These are phyloP conservation scores for Grosmannia clavigera DNA, from an alignment of 2,329 filamentous ascomycete species.

Conservation along the genomic window DNA sequence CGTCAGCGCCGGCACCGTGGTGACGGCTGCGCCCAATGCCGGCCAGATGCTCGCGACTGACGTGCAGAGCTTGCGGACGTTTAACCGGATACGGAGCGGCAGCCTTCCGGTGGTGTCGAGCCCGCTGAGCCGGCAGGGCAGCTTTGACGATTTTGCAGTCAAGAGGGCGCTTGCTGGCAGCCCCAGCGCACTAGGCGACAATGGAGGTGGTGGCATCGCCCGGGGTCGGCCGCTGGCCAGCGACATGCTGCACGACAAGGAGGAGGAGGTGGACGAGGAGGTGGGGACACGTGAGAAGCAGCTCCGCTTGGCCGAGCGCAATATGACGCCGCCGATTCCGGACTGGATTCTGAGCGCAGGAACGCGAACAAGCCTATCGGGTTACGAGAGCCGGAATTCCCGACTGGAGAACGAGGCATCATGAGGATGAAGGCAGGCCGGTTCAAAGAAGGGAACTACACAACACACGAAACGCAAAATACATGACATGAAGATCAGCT, in stretches of 20 bases:
- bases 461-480: neutral
- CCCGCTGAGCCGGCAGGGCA: conserved; percentile 37
- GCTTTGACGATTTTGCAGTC: conserved; percentile 32
- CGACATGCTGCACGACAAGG: conserved; percentile 7
- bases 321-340: conserved; percentile 48
- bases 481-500: neutral
- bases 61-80: conserved; percentile 34
- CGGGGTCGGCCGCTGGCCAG: neutral
- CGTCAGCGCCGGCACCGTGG: conserved; percentile 51
- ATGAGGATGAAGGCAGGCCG: neutral
- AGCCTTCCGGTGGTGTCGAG: conserved; percentile 36
- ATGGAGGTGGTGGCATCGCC: neutral
- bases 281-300: conserved; percentile 2
- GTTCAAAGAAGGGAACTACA: neutral
- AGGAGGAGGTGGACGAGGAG: conserved; percentile 14
- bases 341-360: conserved; percentile 47
- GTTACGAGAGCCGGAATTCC: conserved; percentile 28
- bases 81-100: conserved; percentile 42
- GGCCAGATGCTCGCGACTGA: conserved; percentile 47
- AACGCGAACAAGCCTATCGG: conserved; percentile 34
- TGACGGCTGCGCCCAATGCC: conserved; percentile 57
- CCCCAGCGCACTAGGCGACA: conserved; percentile 1
- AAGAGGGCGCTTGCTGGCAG: neutral
- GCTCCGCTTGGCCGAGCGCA: conserved; percentile 23
- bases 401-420: conserved; percentile 3